phyloP scores from a whole-genome alignment of 306 rosid genomes.

The Casuarina cunninghamiana region DNA sequence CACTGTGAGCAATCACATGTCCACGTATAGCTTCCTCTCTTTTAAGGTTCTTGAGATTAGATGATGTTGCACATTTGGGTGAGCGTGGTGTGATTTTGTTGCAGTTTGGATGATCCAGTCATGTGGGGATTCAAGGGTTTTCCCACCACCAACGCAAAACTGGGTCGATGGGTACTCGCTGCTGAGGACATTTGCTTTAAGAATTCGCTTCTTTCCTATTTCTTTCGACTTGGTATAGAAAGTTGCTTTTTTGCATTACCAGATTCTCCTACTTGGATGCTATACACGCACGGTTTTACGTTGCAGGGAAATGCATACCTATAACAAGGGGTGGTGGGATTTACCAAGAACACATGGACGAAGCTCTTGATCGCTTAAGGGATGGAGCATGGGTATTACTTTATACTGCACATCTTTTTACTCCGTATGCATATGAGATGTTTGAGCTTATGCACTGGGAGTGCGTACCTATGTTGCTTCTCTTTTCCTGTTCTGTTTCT shows the following conservation, averaged over 20 bases:
- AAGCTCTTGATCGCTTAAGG: constrained; percentile 74
- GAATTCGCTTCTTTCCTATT: constrained; percentile 50
- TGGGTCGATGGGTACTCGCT: constrained; percentile 79
- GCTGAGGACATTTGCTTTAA: constrained; percentile 86
- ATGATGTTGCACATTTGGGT: background rate
- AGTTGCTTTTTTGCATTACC: background rate
- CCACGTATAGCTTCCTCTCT: constrained; percentile 45
- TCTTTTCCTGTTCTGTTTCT: background rate
- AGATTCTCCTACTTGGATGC: background rate
- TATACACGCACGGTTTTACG: background rate
- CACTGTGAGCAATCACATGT: constrained; percentile 94
- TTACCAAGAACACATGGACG: constrained; percentile 83
- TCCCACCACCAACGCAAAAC: constrained; percentile 48
- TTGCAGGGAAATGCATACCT: constrained; percentile 92
- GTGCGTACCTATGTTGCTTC: background rate
- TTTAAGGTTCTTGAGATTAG: background rate
- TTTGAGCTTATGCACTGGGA: background rate
- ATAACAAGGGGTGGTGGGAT: constrained; percentile 89
- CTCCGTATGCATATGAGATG: background rate
- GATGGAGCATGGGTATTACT: constrained; percentile 85
- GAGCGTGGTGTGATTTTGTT: background rate
- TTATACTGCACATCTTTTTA: constrained; percentile 10
- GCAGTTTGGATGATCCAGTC: constrained; percentile 75
- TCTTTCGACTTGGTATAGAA: constrained; percentile 69
- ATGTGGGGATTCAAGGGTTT: constrained; percentile 91